A percentile compares a stretch with the other conserved stretches of the same genome.
These are phyloP conservation scores for Ophiosphaerella herpotricha DNA, from an alignment of 2,329 filamentous ascomycete species.

Conservation along the genomic window DNA sequence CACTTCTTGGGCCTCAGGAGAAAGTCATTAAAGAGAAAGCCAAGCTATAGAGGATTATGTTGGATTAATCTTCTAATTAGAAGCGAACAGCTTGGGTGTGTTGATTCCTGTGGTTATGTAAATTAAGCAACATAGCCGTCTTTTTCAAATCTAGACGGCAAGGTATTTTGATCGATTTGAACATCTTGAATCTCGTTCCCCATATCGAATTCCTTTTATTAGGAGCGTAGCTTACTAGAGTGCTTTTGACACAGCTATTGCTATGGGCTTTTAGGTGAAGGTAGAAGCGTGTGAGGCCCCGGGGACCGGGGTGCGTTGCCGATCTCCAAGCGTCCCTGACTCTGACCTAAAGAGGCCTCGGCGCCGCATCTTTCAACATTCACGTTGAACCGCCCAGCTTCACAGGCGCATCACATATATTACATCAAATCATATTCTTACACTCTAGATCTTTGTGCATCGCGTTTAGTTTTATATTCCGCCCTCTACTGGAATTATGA, in stretches of 20 bases:
- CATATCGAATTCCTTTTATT: too few species aligned
- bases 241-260: too few species aligned
- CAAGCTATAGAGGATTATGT: conserved; percentile 36
- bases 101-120: not conserved
- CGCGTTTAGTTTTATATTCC: not conserved
- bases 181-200: too few species aligned
- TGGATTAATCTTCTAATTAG: too few species aligned
- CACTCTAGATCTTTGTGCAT: not conserved
- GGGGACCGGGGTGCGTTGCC: conserved; percentile 8
- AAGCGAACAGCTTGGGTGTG: not conserved
- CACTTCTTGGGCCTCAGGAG: conserved; percentile 51
- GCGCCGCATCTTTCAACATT: conserved; percentile 1
- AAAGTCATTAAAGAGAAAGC: conserved; percentile 42
- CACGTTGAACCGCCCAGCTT: conserved; percentile 3
- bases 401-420: conserved; percentile 5
- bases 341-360: not conserved
- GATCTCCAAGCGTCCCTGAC: conserved; percentile 11
- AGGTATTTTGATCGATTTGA: too few species aligned
- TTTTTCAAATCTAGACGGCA: too few species aligned
- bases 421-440: not conserved
- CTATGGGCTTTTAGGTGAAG: not conserved
- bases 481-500: conserved; percentile 15
- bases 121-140: not conserved
- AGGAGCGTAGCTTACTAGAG: too few species aligned
- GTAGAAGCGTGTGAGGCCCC: conserved; percentile 13